Percentiles rank a stretch among this genome's conserved stretches.
These are phyloP conservation scores for Macaranga tanarius DNA, from an alignment of 441 rosid species.

Conservation along the genomic window DNA sequence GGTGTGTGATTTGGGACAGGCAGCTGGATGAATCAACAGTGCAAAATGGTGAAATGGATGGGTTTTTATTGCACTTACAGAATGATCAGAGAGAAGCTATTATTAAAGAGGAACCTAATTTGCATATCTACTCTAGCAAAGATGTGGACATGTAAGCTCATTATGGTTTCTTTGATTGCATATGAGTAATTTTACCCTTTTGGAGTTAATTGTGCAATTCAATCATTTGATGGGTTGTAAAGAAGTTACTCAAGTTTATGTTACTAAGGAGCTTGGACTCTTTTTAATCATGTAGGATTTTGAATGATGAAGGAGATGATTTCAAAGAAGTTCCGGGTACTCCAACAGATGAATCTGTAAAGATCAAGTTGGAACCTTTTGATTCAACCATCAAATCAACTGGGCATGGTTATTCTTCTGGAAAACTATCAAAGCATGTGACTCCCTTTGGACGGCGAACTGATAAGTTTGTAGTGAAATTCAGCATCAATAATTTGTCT, in stretches of 20 bases:
- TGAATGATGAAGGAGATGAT: slow-evolving; percentile 58
- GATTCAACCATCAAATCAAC: slow-evolving; percentile 44
- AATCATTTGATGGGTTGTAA: not conserved
- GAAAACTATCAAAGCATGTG: slow-evolving; percentile 52
- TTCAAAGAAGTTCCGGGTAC: slow-evolving; percentile 49
- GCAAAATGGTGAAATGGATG: slow-evolving; percentile 77
- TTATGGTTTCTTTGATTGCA: slow-evolving; percentile 8
- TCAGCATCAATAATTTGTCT: slow-evolving; percentile 50
- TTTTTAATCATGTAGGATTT: slow-evolving; percentile 49
- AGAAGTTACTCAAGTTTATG: not conserved
- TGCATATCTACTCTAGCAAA: slow-evolving; percentile 79
- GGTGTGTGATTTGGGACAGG: slow-evolving; percentile 41
- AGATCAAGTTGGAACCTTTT: slow-evolving; percentile 41
- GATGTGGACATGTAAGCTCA: slow-evolving; percentile 85
- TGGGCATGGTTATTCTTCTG: slow-evolving; percentile 62
- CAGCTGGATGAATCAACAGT: slow-evolving; percentile 58
- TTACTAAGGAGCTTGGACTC: not conserved
- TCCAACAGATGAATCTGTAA: slow-evolving; percentile 58
- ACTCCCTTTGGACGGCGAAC: slow-evolving; percentile 83
- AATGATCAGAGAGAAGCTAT: slow-evolving; percentile 70
- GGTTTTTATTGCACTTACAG: slow-evolving; percentile 79
- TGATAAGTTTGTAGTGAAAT: slow-evolving; percentile 68
- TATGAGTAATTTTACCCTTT: not conserved
- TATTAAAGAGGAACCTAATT: slow-evolving; percentile 56
- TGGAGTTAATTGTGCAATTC: not conserved